Percentiles rank a stretch among this genome's conserved stretches.
phyloP scores from a whole-genome alignment of 2,329 filamentous ascomycete genomes.

The Aureobasidium sp. region DNA sequence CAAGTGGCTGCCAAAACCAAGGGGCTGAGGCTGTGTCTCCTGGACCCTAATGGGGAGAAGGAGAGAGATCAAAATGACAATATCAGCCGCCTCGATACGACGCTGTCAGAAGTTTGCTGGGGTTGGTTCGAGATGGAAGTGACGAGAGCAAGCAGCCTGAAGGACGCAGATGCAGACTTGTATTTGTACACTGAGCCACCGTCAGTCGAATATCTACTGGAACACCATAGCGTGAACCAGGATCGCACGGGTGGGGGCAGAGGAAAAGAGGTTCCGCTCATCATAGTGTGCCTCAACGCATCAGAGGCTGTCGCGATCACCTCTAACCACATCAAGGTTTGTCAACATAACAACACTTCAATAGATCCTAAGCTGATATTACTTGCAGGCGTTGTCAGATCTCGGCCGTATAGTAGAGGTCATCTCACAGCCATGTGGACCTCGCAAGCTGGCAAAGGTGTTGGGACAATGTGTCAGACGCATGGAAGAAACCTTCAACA shows the following conservation, averaged over 20 bases:
- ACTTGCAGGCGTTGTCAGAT: constrained; percentile 9
- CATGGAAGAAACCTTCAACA: constrained; percentile 2
- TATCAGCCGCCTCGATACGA: constrained; percentile 12
- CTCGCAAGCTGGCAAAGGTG: constrained; percentile 15
- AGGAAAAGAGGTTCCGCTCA: constrained; percentile 23
- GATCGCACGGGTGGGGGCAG: not conserved
- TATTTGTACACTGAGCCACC: constrained; percentile 16
- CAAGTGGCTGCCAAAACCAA: constrained; percentile 1
- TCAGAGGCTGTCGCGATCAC: constrained; percentile 24
- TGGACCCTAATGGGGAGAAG: constrained; percentile 14
- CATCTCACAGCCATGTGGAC: constrained; percentile 15
- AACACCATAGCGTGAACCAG: constrained; percentile 9
- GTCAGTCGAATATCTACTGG: constrained; percentile 11
- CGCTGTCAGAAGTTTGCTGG: constrained; percentile 11
- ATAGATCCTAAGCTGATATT: not conserved
- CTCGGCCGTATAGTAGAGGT: constrained; percentile 15
- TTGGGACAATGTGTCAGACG: constrained; percentile 5
- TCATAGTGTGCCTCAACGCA: constrained; percentile 32
- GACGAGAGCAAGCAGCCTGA: not conserved
- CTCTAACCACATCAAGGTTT: constrained; percentile 6
- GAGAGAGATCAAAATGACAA: constrained; percentile 1
- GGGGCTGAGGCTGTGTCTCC: constrained; percentile 8
- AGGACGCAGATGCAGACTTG: constrained; percentile 12
- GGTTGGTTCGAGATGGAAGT: constrained; percentile 18
- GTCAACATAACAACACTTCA: not conserved